These are phyloP conservation scores for Stagonosporopsis cucurbitacearum DNA, from an alignment of 2,329 filamentous ascomycete genomes.

Conservation along the genomic window DNA sequence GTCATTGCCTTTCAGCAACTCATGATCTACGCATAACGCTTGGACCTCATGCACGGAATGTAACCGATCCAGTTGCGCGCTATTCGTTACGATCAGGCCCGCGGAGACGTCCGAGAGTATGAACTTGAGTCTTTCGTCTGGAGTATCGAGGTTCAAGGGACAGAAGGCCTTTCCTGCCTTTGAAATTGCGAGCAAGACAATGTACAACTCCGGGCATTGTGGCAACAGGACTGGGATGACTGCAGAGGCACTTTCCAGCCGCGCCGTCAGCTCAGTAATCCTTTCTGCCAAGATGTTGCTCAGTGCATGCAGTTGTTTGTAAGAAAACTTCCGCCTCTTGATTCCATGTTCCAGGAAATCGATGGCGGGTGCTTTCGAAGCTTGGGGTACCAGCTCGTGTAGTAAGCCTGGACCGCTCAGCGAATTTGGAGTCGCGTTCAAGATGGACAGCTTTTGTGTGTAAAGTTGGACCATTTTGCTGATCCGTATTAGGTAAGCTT, in stretches of 20 bases:
- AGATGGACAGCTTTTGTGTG: constrained; percentile 46
- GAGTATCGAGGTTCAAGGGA: constrained; percentile 79
- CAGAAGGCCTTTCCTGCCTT: constrained; percentile 87
- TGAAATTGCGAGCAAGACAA: constrained; percentile 76
- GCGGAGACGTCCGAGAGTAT: constrained; percentile 80
- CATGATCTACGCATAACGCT: constrained; percentile 53
- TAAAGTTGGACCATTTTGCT: constrained; percentile 35
- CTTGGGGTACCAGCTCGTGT: constrained; percentile 66
- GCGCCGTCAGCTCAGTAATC: constrained; percentile 26
- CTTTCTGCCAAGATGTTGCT: constrained; percentile 62
- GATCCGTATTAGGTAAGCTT: constrained; percentile 21
- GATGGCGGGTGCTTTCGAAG: constrained; percentile 59
- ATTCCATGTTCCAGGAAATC: constrained; percentile 66
- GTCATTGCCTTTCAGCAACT: constrained; percentile 39
- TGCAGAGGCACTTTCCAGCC: constrained; percentile 41
- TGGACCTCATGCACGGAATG: constrained; percentile 44
- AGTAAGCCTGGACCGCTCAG: constrained; percentile 64
- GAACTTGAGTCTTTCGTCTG: constrained; percentile 77
- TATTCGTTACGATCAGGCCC: constrained; percentile 69
- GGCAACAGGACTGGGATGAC: constrained; percentile 79
- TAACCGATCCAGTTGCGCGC: constrained; percentile 53
- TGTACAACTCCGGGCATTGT: constrained; percentile 79
- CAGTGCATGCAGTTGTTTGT: constrained; percentile 65
- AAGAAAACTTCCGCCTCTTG: constrained; percentile 61
- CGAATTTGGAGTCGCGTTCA: constrained; percentile 62